Conservation (phyloP, 768 basidiomycete species). For the Phaeotremella skinneri region DNA sequence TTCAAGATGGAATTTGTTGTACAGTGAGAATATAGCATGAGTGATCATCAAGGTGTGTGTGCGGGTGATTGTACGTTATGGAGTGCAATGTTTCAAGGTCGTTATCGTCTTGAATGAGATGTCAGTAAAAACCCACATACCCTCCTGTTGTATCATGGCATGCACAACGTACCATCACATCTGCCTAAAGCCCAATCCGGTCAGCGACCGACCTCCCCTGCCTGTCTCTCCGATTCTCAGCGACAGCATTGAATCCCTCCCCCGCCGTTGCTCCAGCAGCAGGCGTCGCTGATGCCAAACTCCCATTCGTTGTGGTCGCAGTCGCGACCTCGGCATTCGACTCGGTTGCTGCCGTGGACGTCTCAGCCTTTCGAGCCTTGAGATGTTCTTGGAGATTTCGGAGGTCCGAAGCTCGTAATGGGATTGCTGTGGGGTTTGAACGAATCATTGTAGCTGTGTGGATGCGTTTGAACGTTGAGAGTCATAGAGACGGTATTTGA, state of each 20-base stretch:
- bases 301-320: too few relatives aligned
- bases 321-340: too few relatives aligned
- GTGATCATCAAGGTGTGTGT: slow-evolving; percentile 6
- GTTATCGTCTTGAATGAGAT: neutral
- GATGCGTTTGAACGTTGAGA: neutral
- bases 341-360: too few relatives aligned
- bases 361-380: neutral
- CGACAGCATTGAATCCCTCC: slow-evolving; percentile 14
- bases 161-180: neutral
- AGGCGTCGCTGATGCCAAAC: too few relatives aligned
- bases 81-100: too few relatives aligned
- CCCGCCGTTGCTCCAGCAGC: slow-evolving; percentile 1
- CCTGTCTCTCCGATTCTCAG: slow-evolving; percentile 14
- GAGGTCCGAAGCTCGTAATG: slow-evolving; percentile 40
- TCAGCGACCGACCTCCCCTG: slow-evolving; percentile 36
- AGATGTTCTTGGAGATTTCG: slow-evolving; percentile 31
- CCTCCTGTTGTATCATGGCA: neutral
- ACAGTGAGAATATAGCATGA: slow-evolving; percentile 8
- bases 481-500: too few relatives aligned
- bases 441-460: slow-evolving; percentile 32
- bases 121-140: neutral
- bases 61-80: too few relatives aligned
- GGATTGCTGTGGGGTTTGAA: slow-evolving; percentile 46
- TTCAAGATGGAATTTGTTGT: neutral
- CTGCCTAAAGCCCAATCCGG: slow-evolving; percentile 34